phyloP scores from a whole-genome alignment of 2,329 filamentous ascomycete genomes.

The Trematosphaeria pertusa region DNA sequence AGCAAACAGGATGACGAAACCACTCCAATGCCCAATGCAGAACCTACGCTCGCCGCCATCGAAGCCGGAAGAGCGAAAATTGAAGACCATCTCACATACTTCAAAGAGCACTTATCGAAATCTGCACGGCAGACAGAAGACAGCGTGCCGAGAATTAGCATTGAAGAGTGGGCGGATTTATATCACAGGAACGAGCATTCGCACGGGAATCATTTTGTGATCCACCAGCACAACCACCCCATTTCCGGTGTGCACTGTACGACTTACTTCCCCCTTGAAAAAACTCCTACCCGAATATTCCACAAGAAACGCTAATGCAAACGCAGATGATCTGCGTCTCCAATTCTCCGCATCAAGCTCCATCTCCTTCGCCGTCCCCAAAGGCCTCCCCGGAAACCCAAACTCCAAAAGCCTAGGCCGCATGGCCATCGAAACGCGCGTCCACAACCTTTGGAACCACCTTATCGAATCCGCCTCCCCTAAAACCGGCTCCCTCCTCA shows the following conservation, averaged over 20 bases:
- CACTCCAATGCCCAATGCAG: background rate
- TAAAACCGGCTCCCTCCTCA: constrained; percentile 53
- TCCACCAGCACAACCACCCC: constrained; percentile 78
- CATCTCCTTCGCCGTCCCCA: constrained; percentile 61
- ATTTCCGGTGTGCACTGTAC: constrained; percentile 68
- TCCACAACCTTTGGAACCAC: constrained; percentile 55
- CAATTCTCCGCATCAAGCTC: constrained; percentile 73
- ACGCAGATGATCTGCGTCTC: constrained; percentile 68
- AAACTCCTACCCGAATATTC: background rate
- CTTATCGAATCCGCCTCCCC: constrained; percentile 53
- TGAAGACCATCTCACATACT: constrained; percentile 57
- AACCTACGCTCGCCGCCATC: constrained; percentile 52
- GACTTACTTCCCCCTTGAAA: constrained; percentile 1
- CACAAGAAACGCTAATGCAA: constrained; percentile 1
- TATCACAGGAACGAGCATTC: constrained; percentile 57
- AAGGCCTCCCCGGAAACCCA: constrained; percentile 52
- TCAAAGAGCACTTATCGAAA: constrained; percentile 51
- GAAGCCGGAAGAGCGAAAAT: constrained; percentile 59
- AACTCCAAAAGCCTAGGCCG: constrained; percentile 48
- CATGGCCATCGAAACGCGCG: constrained; percentile 55
- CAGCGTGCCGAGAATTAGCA: constrained; percentile 45
- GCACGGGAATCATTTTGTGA: constrained; percentile 64
- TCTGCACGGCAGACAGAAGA: constrained; percentile 27
- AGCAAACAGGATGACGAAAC: background rate
- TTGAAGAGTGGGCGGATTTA: constrained; percentile 53